Evolutionary conservation across 768 basidiomycete species (phyloP).

Genomic region (Leucocoprinus leucothites): DNA sequence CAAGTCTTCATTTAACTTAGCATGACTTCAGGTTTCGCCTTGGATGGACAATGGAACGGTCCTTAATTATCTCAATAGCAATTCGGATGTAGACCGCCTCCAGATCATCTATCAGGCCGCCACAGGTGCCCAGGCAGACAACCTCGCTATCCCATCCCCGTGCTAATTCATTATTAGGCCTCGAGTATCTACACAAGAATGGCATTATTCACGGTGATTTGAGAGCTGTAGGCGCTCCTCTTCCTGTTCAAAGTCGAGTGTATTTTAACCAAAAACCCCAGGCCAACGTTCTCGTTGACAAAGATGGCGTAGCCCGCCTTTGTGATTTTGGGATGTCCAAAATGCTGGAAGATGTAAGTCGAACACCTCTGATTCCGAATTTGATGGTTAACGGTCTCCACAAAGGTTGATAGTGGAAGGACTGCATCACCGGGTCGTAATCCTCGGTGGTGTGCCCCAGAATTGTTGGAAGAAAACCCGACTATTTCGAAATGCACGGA

Average conservation of each 20-base stretch:
- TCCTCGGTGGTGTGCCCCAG: slow-evolving; percentile 40
- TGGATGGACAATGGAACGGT: slow-evolving; percentile 44
- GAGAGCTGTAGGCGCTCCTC: slow-evolving; percentile 28
- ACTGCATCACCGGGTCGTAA: slow-evolving; percentile 24
- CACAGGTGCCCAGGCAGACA: no score
- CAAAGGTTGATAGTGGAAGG: slow-evolving; percentile 27
- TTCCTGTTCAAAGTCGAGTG: background rate
- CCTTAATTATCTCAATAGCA: slow-evolving; percentile 28
- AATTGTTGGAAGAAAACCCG: slow-evolving; percentile 30
- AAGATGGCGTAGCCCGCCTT: slow-evolving; percentile 34
- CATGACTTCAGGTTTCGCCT: slow-evolving; percentile 35
- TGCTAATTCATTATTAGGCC: slow-evolving; percentile 21
- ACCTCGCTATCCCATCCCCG: no score
- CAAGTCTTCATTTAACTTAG: background rate
- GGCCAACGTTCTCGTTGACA: slow-evolving; percentile 38
- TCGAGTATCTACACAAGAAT: slow-evolving; percentile 37
- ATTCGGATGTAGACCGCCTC: slow-evolving; percentile 31
- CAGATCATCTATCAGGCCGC: slow-evolving; percentile 18
- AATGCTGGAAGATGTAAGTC: slow-evolving; percentile 33
- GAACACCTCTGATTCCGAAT: background rate
- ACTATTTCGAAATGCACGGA: slow-evolving; percentile 35
- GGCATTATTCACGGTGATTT: slow-evolving; percentile 40
- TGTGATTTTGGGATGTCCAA: slow-evolving; percentile 45
- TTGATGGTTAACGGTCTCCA: background rate
- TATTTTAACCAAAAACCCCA: no score